phyloP scores from a whole-genome alignment of 257 asterid genomes.

The Dorcoceras hygrometricum region DNA sequence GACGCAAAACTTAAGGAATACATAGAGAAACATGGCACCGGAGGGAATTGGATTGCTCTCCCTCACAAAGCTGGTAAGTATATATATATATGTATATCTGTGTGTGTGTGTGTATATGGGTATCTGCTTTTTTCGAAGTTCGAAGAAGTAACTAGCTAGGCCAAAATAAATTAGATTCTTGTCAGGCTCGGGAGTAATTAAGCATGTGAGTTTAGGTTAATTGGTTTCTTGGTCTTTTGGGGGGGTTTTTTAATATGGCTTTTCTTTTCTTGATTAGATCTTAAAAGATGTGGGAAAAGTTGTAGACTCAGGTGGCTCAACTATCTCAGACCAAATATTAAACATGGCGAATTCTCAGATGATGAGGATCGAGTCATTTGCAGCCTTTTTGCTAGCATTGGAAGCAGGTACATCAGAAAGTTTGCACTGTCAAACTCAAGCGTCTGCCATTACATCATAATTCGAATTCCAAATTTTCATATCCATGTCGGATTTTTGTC shows the following conservation, averaged over 20 bases:
- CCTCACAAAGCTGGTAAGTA: constrained; percentile 78
- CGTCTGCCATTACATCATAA: neutral
- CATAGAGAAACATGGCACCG: constrained; percentile 68
- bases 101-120: no score
- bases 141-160: no score
- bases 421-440: neutral
- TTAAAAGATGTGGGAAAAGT: constrained; percentile 79
- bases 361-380: constrained; percentile 71
- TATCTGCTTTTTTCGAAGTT: neutral
- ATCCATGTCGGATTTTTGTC: no score
- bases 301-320: constrained; percentile 91
- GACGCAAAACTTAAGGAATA: constrained; percentile 66
- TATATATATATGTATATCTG: no score
- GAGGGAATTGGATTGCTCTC: constrained; percentile 84
- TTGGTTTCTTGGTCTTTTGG: neutral
- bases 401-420: constrained; percentile 64
- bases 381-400: constrained; percentile 64
- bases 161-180: neutral
- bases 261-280: constrained; percentile 36
- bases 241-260: neutral
- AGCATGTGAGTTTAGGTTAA: neutral
- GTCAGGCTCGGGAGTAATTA: neutral
- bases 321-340: constrained; percentile 77
- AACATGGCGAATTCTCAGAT: constrained; percentile 74
- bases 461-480: no score